Evolutionary conservation across 1,284 basidiomycete genomes (phyloP).

Genomic region (Afroboletus lepidellus): DNA sequence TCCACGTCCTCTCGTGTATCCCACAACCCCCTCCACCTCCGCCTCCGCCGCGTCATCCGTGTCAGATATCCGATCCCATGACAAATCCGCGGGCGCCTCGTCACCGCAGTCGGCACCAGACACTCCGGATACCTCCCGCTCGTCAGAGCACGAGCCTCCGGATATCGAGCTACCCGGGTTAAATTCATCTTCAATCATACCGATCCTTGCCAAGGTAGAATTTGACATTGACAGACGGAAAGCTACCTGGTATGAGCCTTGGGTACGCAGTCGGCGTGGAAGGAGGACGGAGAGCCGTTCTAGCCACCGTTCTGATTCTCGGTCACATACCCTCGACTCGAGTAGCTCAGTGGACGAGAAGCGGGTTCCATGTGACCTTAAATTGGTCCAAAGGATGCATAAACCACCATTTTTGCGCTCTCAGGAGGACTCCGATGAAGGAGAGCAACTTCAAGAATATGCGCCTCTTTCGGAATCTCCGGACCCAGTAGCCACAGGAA

Average conservation of each 20-base stretch:
- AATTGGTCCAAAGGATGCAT: slow-evolving; percentile 49
- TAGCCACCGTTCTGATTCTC: slow-evolving; percentile 29
- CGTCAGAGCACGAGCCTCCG: slow-evolving; percentile 43
- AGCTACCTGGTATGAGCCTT: slow-evolving; percentile 80
- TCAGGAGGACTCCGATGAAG: slow-evolving; percentile 27
- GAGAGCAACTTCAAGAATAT: slow-evolving; percentile 29
- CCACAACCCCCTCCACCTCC: slow-evolving; percentile 51
- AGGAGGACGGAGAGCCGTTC: slow-evolving; percentile 50
- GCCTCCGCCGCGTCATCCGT: slow-evolving; percentile 51
- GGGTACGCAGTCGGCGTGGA: slow-evolving; percentile 62
- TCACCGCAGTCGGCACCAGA: slow-evolving; percentile 47
- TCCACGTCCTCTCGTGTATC: slow-evolving; percentile 34
- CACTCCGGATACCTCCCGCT: slow-evolving; percentile 58
- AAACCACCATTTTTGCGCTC: slow-evolving; percentile 35
- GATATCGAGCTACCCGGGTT: slow-evolving; percentile 66
- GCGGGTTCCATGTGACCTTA: slow-evolving; percentile 46
- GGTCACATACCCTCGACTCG: slow-evolving; percentile 21
- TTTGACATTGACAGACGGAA: slow-evolving; percentile 78
- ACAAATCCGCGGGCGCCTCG: slow-evolving; percentile 45
- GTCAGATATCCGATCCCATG: slow-evolving; percentile 45
- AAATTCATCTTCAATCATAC: slow-evolving; percentile 60
- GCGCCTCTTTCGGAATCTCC: slow-evolving; percentile 36
- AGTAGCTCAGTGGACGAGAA: slow-evolving; percentile 29
- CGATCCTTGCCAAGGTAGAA: slow-evolving; percentile 84
- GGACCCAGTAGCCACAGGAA: slow-evolving; percentile 13